Evolutionary conservation across 148 eudicot genomes (phyloP).

Genomic region (Agrostemma githago): DNA sequence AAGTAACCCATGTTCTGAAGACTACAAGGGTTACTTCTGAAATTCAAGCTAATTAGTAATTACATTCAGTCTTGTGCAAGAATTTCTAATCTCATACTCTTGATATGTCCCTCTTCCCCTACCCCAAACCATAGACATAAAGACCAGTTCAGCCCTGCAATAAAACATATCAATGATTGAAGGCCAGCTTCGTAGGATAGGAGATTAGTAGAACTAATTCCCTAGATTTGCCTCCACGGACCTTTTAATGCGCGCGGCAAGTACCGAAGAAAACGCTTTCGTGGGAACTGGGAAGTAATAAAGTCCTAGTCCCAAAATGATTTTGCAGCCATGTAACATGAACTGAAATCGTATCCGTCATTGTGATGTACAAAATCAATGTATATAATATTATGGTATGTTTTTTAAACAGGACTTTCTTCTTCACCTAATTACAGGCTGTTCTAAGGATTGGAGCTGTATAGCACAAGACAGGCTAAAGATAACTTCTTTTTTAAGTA

Average conservation of each 20-base stretch:
- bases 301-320: neutral
- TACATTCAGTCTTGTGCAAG: neutral
- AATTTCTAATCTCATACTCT: neutral
- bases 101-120: neutral
- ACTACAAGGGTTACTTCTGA: neutral
- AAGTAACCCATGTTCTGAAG: neutral
- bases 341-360: neutral
- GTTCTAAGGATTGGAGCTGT: neutral
- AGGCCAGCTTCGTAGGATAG: neutral
- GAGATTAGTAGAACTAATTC: neutral
- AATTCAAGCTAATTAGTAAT: neutral
- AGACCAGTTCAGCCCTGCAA: neutral
- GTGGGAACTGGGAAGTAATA: neutral
- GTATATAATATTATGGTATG: neutral
- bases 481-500: slow-evolving; percentile 20
- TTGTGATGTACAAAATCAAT: neutral
- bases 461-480: slow-evolving; percentile 10
- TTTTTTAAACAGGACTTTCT: neutral
- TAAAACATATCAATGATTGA: neutral
- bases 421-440: slow-evolving; percentile 16
- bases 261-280: neutral
- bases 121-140: neutral
- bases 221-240: neutral
- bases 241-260: neutral
- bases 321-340: neutral